Base-by-base conservation (phyloP, 2,329 filamentous ascomycete genomes). In the Beauveria medogensis region DNA sequence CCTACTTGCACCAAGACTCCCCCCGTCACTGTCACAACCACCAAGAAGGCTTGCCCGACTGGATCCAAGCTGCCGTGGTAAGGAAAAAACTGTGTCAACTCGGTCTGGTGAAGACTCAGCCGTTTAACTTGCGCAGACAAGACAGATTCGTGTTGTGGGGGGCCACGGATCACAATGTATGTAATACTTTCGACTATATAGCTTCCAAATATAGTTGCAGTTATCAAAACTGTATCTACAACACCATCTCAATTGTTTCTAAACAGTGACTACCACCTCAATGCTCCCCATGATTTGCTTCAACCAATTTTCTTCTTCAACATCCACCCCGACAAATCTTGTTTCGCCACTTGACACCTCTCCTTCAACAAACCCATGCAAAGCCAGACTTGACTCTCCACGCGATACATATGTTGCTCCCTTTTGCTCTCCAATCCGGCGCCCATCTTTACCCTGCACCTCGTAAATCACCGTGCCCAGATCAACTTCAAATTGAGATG, bases 61-160 rank as follows among this genome's bases (percentile, higher is more conserved):
- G 59, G 52, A 22, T 61, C 59, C n/a, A 61, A 61, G 59, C 53
- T 61, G 30, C 53, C 59, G 6, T 61, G 52, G 52, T 61, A 61
- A 50, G 37, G 44, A 9, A 20, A 20, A 24, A 6, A 16, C 24
- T 40, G 18, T 40, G 10, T 6, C n/a, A n/a, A 16, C 6, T n/a
- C 8, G 34, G 18, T 14, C 18, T 2, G n/a, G 18, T n/a, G 4
- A n/a, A 34, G 18, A 34, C 9, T 18, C 22, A 4, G 18, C 12
- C 16, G 22, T 22, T 16, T 26, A 26, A 16, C n/a, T 43, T n/a
- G 22, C 22, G 8, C 52, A 4, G 26, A 26, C 7, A 9, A 28
- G 22, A 43, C 10, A 28, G 3, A 12, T 28, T 43, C 40, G 20
- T 26, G 18, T 2, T 43, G n/a, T 26, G 37, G 18, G 3, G 14